These are phyloP conservation scores for Gentiana straminea DNA, from an alignment of 257 asterid genomes.

Conservation along the genomic window DNA sequence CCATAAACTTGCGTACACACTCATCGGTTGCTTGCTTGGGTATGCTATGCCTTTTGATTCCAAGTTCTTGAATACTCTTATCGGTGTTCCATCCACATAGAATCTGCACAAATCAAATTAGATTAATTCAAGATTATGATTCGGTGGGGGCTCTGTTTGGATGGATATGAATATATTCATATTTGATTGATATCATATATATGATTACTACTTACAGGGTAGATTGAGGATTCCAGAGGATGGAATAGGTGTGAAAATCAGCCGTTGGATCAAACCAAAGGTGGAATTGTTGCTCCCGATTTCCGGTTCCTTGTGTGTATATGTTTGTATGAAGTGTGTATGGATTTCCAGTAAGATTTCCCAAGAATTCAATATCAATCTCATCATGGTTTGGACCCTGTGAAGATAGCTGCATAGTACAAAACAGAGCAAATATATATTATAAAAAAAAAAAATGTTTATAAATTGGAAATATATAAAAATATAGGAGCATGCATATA, in stretches of 20 bases:
- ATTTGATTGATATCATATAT: not conserved
- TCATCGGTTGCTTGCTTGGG: conserved; percentile 25
- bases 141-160: not conserved
- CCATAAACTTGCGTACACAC: conserved; percentile 18
- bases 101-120: conserved; percentile 13
- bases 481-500: no score
- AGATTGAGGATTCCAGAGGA: conserved; percentile 33
- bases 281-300: conserved; percentile 35
- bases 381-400: conserved; percentile 32
- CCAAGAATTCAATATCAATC: conserved; percentile 44
- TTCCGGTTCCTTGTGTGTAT: conserved; percentile 27
- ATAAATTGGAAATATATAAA: not conserved
- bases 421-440: no score
- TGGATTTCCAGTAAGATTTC: conserved; percentile 27
- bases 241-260: conserved; percentile 33
- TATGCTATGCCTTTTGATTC: conserved; percentile 17
- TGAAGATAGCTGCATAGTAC: conserved; percentile 25
- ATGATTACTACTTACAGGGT: conserved; percentile 19
- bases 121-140: not conserved
- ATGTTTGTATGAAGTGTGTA: conserved; percentile 38
- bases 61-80: conserved; percentile 27
- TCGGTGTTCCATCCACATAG: conserved; percentile 25
- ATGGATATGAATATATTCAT: no score
- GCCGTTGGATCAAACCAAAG: conserved; percentile 44
- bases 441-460: not conserved